Conservation (phyloP, 148 eudicot species). For the Fagopyrum esculentum region DNA sequence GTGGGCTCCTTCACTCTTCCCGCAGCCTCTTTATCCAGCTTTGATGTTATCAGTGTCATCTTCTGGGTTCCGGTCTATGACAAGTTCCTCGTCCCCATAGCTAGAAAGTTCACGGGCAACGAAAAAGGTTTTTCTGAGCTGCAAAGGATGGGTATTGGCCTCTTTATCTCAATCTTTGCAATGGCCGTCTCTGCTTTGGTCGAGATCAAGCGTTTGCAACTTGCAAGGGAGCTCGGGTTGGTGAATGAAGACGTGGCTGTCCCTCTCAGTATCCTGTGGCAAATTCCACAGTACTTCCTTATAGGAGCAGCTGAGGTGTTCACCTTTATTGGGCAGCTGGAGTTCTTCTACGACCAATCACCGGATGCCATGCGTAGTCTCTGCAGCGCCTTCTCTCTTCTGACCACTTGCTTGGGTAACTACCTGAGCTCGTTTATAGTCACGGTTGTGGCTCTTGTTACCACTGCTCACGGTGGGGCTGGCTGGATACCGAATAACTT, state of each 20-base stretch:
- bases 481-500: constrained; percentile 13
- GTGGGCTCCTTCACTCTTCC: constrained; percentile 16
- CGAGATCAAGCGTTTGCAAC: constrained; percentile 3
- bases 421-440: constrained; percentile 10
- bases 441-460: neutral
- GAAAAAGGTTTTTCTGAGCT: constrained; percentile 15
- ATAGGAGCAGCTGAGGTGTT: constrained; percentile 18
- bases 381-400: constrained; percentile 8
- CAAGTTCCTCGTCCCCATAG: constrained; percentile 10
- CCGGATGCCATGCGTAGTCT: constrained; percentile 11
- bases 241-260: constrained; percentile 5
- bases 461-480: neutral
- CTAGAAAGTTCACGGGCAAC: constrained; percentile 16
- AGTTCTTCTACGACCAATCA: constrained; percentile 17
- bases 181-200: constrained; percentile 16
- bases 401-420: constrained; percentile 9
- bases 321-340: constrained; percentile 17
- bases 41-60: constrained; percentile 18
- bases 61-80: constrained; percentile 19
- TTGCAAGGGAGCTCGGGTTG: constrained; percentile 6
- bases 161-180: constrained; percentile 16
- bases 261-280: constrained; percentile 15
- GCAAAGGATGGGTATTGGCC: constrained; percentile 19
- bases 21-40: constrained; percentile 12
- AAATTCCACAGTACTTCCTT: constrained; percentile 14